These are phyloP conservation scores for Acanthamoeba castellanii DNA, from an alignment of 208 protist species.

Conservation along the genomic window DNA sequence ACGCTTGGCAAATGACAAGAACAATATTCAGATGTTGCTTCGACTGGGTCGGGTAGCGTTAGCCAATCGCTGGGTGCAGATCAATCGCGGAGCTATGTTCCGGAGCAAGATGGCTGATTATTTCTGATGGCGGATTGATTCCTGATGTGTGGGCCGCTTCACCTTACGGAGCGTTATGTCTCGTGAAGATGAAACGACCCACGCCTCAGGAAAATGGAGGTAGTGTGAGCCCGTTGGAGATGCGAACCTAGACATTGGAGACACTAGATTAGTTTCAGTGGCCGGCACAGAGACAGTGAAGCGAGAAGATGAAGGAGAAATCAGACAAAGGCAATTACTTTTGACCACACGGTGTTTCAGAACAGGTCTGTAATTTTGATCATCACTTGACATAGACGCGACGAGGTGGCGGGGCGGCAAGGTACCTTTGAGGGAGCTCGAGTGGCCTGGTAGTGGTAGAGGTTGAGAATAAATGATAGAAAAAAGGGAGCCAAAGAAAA, in stretches of 20 bases:
- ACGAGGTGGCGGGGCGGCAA: too few species aligned
- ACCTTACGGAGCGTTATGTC: neutral
- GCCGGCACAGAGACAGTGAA: neutral
- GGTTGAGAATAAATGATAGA: too few species aligned
- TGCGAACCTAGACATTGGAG: neutral
- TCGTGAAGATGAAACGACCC: neutral
- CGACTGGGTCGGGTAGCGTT: too few species aligned
- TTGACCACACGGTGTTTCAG: neutral
- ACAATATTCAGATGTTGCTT: too few species aligned
- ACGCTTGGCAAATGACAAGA: too few species aligned
- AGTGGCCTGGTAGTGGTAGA: too few species aligned
- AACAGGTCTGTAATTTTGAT: conserved; percentile 5
- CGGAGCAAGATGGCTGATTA: too few species aligned
- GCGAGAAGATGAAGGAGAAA: neutral
- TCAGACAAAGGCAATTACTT: neutral
- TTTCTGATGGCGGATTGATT: neutral
- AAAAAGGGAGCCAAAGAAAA: too few species aligned
- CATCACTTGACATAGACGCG: neutral
- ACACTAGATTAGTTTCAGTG: neutral
- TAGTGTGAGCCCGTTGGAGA: too few species aligned
- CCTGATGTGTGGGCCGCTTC: neutral
- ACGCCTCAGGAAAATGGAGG: neutral
- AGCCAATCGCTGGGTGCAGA: too few species aligned
- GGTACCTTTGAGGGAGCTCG: neutral
- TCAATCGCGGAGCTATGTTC: too few species aligned